Evolutionary conservation across 2,329 filamentous ascomycete species (phyloP).

Genomic region (Scedosporium apiospermum): DNA sequence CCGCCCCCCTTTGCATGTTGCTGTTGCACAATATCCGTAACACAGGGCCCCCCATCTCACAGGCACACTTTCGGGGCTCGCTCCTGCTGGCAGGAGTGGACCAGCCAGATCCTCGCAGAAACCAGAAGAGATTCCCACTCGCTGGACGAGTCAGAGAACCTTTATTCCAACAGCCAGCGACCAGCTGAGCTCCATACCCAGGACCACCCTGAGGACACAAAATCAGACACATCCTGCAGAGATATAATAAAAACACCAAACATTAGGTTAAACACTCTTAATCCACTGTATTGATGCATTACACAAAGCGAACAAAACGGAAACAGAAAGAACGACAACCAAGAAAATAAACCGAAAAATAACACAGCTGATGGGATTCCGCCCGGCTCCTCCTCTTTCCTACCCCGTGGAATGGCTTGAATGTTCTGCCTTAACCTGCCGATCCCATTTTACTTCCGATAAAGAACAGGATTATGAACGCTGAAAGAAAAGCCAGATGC

Average conservation of each 20-base stretch:
- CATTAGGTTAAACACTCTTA: background rate
- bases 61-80: too few relatives aligned
- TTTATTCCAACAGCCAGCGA: too few relatives aligned
- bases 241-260: background rate
- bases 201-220: conserved; percentile 4
- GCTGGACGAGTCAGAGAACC: too few relatives aligned
- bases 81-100: too few relatives aligned
- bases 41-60: too few relatives aligned
- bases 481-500: too few relatives aligned
- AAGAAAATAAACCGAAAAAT: background rate
- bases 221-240: background rate
- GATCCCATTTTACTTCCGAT: background rate
- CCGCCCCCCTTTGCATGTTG: too few relatives aligned
- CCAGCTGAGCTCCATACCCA: background rate
- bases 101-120: too few relatives aligned
- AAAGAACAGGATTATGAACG: background rate
- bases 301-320: background rate
- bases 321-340: background rate
- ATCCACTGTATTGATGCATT: background rate
- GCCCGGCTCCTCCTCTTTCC: too few relatives aligned
- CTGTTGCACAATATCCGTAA: too few relatives aligned
- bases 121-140: too few relatives aligned
- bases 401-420: background rate
- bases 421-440: background rate
- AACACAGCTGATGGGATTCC: background rate